Base-by-base conservation (phyloP, 805 yeast genomes). In the Teunomyces cretensis region DNA sequence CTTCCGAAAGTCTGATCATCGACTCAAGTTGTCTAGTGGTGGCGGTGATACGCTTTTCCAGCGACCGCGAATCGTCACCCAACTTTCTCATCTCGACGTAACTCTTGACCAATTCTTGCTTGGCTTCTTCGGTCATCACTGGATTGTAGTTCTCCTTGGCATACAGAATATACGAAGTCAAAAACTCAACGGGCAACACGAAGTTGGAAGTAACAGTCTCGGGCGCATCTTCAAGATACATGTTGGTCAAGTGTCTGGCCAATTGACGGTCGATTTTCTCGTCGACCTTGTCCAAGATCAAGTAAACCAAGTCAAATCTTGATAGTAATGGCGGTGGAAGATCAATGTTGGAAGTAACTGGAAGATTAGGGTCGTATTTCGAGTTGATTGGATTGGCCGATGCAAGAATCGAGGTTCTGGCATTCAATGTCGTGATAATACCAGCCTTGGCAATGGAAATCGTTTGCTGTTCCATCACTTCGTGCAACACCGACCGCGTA, bases 401-500 rank as follows among this genome's bases (percentile, higher is more conserved):
- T 0, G 99, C 99, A 46, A 94, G 72, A 51, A 94, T 86, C 1
- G 98, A 92, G 0, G 97, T 92, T 67, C 99, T 79, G 1, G 99
- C 99, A 64, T 94, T 94, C 49, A 94, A 74, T 0, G 98, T 94
- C 5, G 99, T 94, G 58, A 94, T 94, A 60, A 94, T 94, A 48
- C 99, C 99, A 1, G 99, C 99, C 60, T 94, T 94, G 27, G 99
- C 99, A 59, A 94, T 89, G 8, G 97, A 90, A 36, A 94, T 94
- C 1, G 99, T 94, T 66, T 94, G 99, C 64, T 94, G 99, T 71
- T 94, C 99, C 99, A 94, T 94, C 9, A 94, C 99, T 75, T 94
- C 99, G 64, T 94, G 99, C 43, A 94, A 72, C 9, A 94, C 98
- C 7, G 97, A 89, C 58, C 98, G 75, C 0, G 98, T 92, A 1